Conservation (phyloP, 139 green algal genomes). For the Pleodorina starrii region DNA sequence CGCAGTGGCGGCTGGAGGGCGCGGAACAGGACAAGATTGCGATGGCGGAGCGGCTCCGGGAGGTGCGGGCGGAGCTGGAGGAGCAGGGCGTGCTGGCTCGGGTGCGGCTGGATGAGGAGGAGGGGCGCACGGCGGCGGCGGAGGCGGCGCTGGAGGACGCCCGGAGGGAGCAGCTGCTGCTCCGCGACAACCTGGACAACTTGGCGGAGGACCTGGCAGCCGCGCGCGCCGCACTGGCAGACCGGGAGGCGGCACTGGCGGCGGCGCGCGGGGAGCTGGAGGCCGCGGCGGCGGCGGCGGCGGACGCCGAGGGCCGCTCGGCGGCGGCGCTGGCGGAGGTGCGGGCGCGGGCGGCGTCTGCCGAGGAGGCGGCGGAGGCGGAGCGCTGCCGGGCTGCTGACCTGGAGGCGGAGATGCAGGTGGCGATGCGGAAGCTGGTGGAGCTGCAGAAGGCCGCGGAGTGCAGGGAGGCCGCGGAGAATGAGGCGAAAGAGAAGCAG, state of each 20-base stretch:
- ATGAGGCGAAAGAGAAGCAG: no score
- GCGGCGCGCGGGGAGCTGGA: background rate
- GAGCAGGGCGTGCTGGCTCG: background rate
- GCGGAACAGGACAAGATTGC: background rate
- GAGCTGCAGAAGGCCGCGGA: conserved; percentile 1
- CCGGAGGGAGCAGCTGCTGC: background rate
- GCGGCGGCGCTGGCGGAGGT: background rate
- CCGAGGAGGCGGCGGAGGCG: conserved; percentile 3
- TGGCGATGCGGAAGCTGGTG: background rate
- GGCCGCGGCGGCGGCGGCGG: background rate
- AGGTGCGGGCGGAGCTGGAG: background rate
- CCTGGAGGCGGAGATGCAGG: conserved; percentile 14
- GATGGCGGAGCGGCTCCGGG: background rate
- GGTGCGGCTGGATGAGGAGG: background rate
- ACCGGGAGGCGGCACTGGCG: background rate
- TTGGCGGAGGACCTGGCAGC: background rate
- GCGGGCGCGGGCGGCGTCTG: conserved; percentile 15
- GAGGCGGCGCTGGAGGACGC: background rate
- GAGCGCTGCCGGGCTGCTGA: background rate
- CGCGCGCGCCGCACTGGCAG: background rate
- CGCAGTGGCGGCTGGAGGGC: background rate
- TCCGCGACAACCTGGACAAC: conserved; percentile 13
- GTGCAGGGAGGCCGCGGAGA: no score
- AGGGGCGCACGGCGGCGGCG: background rate
- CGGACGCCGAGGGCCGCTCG: background rate